Evolutionary conservation across 176 grass and related monocot species (phyloP).

Genomic region (Stipa capillata): DNA sequence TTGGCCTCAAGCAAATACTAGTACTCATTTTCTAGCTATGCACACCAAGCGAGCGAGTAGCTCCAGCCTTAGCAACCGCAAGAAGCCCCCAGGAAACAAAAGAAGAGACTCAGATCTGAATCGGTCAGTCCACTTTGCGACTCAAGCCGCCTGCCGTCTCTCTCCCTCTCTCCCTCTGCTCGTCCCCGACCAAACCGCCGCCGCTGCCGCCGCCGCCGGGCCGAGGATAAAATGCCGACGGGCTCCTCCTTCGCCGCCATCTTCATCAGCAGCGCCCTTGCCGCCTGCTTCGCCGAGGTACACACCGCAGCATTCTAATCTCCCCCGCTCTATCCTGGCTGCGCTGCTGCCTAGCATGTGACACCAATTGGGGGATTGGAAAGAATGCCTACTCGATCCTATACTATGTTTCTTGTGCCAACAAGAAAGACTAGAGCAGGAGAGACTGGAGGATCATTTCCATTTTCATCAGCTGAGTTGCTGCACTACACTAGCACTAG

Average conservation of each 20-base stretch:
- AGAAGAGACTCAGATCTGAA: no score
- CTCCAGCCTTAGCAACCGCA: no score
- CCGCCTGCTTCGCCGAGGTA: constrained; percentile 92
- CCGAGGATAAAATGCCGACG: not conserved
- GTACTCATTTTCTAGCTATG: no score
- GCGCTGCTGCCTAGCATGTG: not conserved
- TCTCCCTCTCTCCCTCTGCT: not conserved
- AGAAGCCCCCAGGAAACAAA: no score
- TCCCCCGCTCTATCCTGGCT: not conserved
- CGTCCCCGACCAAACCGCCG: not conserved
- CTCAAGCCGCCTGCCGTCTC: not conserved
- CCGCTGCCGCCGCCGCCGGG: not conserved
- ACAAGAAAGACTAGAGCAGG: not conserved
- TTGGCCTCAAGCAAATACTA: no score
- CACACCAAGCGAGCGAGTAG: no score
- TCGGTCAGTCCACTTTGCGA: not conserved
- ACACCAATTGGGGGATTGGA: not conserved
- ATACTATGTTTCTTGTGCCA: not conserved
- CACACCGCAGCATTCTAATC: not conserved
- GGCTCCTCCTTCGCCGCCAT: constrained; percentile 49
- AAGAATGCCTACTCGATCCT: not conserved
- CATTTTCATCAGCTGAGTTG: not conserved
- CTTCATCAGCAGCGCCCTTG: constrained; percentile 86
- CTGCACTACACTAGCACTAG: not conserved
- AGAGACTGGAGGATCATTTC: not conserved